phyloP scores from a whole-genome alignment of 768 basidiomycete genomes.

The Macrolepiota fuliginosa region DNA sequence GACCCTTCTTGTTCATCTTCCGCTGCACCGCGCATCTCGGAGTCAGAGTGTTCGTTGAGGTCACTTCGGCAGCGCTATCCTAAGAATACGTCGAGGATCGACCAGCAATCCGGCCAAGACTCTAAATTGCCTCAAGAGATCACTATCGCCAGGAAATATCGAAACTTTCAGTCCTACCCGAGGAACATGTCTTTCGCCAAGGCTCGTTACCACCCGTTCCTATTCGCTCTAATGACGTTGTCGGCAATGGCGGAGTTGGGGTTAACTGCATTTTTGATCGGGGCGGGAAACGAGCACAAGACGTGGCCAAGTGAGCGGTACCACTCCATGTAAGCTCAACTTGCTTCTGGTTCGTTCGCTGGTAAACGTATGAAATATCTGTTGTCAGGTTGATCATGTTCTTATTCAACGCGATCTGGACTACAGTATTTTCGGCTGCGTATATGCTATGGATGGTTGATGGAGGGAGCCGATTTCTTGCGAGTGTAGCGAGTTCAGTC shows the following conservation, averaged over 20 bases:
- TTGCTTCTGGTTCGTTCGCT: constrained; percentile 10
- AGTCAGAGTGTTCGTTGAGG: not conserved
- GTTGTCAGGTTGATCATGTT: constrained; percentile 49
- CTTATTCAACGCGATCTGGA: constrained; percentile 71
- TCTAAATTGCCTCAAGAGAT: not conserved
- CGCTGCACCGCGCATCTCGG: not conserved
- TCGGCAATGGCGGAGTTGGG: constrained; percentile 72
- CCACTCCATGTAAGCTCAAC: constrained; percentile 54
- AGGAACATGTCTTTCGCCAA: constrained; percentile 39
- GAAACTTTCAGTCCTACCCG: constrained; percentile 4
- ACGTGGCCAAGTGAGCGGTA: constrained; percentile 64
- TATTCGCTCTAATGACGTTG: constrained; percentile 64
- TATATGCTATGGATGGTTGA: constrained; percentile 73
- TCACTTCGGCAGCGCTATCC: constrained; percentile 1
- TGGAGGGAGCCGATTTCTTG: constrained; percentile 63
- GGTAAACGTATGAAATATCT: not conserved
- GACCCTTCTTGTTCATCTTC: not conserved
- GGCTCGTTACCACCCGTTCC: constrained; percentile 58
- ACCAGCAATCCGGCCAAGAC: not conserved
- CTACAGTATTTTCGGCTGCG: constrained; percentile 63
- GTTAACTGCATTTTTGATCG: constrained; percentile 71
- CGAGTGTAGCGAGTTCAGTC: constrained; percentile 76
- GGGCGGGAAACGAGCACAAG: constrained; percentile 57
- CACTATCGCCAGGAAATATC: not conserved
- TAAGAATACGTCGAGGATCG: not conserved